Evolutionary conservation across 179 eudicot genomes (phyloP), one percentile per base, ranked within the genome.

Genomic region (Beta macrorhiza): DNA sequence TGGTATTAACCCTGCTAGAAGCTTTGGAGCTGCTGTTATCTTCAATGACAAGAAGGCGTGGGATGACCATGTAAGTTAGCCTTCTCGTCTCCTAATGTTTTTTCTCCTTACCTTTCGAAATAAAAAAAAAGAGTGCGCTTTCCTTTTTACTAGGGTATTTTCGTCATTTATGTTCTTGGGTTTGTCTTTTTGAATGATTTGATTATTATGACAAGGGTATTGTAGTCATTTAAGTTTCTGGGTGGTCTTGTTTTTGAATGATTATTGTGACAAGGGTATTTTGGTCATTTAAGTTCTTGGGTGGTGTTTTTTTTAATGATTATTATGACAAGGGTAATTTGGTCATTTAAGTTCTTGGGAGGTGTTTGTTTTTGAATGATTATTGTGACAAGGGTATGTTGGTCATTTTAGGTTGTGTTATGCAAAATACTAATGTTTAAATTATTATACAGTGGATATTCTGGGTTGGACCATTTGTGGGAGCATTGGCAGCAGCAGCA

Each of bases 401-500:
- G 20, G 55, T 53, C 76, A 51, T 72, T 51, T 72, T 10, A 59
- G 3, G 19, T 59, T 6, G 5, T 59, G 64, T 5, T 37, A 37
- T 37, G 42, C 4, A 37, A 37, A 37, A 9, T 19, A 19, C 0
- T 62, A 56, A 62, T 5, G 37, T 6, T 25, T 67, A 4, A 51
- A 6, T 72, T 44, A 5, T 49, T 70, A 77, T 78, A 71, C 89
- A 93, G 97, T 93, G 98, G 97, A 91, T 93, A 37, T 93, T 93
- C 89, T 93, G 95, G 97, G 98, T 92, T 8, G 98, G 98, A 67
- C 97, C 98, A 57, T 86, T 91, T 49, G 87, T 91, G 58, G 97
- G 98, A 76, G 98, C 97, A 20, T 63, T 89, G 84, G 92, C 89
- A 72, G 98, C 97, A 74, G 95, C 97, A 71, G 90, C 90, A 67